Conservation (phyloP, 345 rosid genomes). For the Heritiera fomes region DNA sequence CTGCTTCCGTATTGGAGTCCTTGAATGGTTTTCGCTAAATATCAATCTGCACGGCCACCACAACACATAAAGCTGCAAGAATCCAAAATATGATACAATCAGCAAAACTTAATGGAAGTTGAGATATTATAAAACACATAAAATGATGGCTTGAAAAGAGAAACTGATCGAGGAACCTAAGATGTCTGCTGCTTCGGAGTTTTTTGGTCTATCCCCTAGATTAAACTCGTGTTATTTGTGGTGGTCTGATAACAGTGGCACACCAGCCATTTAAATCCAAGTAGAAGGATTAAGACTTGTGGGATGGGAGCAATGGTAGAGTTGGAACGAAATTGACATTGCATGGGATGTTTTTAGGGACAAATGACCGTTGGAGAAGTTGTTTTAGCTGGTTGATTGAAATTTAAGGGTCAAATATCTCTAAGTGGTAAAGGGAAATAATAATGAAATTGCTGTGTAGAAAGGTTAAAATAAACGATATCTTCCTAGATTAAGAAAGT, state of each 20-base stretch:
- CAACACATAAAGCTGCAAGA: conserved; percentile 27
- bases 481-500: conserved; percentile 17
- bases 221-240: neutral
- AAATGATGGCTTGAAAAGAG: neutral
- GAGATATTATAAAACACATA: neutral
- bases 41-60: conserved; percentile 12
- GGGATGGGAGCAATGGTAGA: conserved; percentile 20
- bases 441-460: too few relatives aligned
- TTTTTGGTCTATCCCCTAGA: conserved; percentile 28
- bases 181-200: conserved; percentile 14
- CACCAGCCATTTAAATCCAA: conserved; percentile 11
- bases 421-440: too few relatives aligned
- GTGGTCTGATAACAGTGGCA: neutral
- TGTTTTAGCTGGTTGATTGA: conserved; percentile 30
- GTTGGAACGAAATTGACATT: conserved; percentile 41
- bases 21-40: neutral
- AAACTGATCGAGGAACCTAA: conserved; percentile 22
- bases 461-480: neutral
- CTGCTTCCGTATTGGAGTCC: conserved; percentile 10
- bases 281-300: conserved; percentile 14
- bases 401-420: conserved; percentile 8
- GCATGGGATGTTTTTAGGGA: conserved; percentile 15
- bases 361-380: conserved; percentile 34
- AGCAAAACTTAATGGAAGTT: neutral
- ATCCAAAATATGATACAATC: neutral